phyloP scores from a whole-genome alignment of 768 basidiomycete genomes.

The Panaeolus cyanescens region DNA sequence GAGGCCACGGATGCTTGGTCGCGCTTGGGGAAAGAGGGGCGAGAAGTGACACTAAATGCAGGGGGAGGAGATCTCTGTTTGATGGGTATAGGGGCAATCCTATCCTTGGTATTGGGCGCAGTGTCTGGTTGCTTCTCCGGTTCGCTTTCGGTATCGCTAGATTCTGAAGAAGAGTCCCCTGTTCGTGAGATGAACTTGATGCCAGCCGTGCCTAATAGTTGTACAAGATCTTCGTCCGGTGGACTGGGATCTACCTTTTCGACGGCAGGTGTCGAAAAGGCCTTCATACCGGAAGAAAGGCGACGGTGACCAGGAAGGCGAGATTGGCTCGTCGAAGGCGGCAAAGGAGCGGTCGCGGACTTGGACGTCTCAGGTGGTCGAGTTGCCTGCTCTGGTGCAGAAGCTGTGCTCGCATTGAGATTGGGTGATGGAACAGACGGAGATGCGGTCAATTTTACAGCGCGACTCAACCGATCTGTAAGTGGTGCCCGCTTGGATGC shows the following conservation, averaged over 20 bases:
- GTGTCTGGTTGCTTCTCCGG: slow-evolving; percentile 20
- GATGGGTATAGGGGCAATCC: slow-evolving; percentile 59
- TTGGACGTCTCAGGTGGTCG: neutral
- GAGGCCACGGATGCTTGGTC: slow-evolving; percentile 4
- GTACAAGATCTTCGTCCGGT: slow-evolving; percentile 42
- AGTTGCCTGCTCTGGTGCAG: neutral
- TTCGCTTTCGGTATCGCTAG: slow-evolving; percentile 26
- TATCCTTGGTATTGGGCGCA: slow-evolving; percentile 19
- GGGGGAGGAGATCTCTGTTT: slow-evolving; percentile 55
- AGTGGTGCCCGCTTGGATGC: slow-evolving; percentile 35
- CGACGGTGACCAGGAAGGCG: neutral
- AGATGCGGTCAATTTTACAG: slow-evolving; percentile 28
- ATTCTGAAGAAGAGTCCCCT: slow-evolving; percentile 31
- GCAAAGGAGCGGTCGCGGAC: neutral
- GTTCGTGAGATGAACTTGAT: slow-evolving; percentile 41
- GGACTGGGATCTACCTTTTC: slow-evolving; percentile 26
- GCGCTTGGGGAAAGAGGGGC: slow-evolving; percentile 44
- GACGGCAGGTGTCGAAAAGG: slow-evolving; percentile 3
- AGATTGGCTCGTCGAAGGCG: neutral
- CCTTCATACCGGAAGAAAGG: neutral
- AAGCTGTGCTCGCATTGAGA: neutral
- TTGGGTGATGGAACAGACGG: slow-evolving; percentile 5
- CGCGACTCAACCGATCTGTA: slow-evolving; percentile 43
- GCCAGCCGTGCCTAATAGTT: slow-evolving; percentile 42
- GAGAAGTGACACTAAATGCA: slow-evolving; percentile 63